A percentile compares a stretch with the other conserved stretches of the same genome.
Evolutionary conservation across 2,329 filamentous ascomycete genomes (phyloP).

Genomic region (Sordariomycetes sp.): DNA sequence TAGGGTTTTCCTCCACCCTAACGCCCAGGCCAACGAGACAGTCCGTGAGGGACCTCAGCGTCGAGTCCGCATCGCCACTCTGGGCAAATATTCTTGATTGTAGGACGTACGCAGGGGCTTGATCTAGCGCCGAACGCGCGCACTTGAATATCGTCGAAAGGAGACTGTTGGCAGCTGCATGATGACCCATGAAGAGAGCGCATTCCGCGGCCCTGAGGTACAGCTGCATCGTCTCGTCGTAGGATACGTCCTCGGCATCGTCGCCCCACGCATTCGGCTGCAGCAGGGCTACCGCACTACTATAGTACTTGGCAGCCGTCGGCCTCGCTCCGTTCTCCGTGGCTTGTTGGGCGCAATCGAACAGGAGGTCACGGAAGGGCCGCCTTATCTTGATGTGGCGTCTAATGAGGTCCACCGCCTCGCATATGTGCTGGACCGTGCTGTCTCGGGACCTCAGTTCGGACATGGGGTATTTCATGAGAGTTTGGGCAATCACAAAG

Average conservation of each 20-base stretch:
- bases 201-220: slow-evolving; percentile 75
- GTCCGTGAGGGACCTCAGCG: slow-evolving; percentile 59
- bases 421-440: slow-evolving; percentile 72
- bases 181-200: slow-evolving; percentile 67
- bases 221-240: slow-evolving; percentile 75
- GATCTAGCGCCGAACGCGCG: slow-evolving; percentile 64
- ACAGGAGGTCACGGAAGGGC: slow-evolving; percentile 65
- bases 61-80: slow-evolving; percentile 57
- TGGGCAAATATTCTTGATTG: slow-evolving; percentile 71
- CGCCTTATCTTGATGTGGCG: slow-evolving; percentile 46
- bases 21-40: slow-evolving; percentile 63
- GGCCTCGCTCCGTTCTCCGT: slow-evolving; percentile 73
- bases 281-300: slow-evolving; percentile 64
- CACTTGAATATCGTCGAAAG: slow-evolving; percentile 59
- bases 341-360: slow-evolving; percentile 67
- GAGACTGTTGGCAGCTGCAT: slow-evolving; percentile 55
- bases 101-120: slow-evolving; percentile 73
- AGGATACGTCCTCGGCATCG: slow-evolving; percentile 59
- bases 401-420: slow-evolving; percentile 66
- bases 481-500: slow-evolving; percentile 73
- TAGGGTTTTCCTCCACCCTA: slow-evolving; percentile 52
- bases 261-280: slow-evolving; percentile 72
- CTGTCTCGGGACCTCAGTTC: slow-evolving; percentile 58
- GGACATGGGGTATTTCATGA: slow-evolving; percentile 59
- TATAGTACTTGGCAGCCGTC: slow-evolving; percentile 75